Evolutionary conservation across 768 basidiomycete species (phyloP).

Genomic region (Cystobasidium tubakii): DNA sequence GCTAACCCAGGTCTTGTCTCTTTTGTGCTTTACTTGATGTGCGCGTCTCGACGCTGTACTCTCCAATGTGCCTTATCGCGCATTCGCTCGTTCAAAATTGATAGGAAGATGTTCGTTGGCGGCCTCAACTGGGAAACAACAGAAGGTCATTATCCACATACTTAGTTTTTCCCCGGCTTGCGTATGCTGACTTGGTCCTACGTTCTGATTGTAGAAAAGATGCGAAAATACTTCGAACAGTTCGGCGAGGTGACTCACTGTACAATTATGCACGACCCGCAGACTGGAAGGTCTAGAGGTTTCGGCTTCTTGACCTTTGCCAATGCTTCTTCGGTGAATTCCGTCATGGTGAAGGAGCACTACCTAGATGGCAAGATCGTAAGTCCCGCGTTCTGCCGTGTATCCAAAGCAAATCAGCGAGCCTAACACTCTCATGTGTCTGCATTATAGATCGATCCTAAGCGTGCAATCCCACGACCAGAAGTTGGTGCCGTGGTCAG

Average conservation of each 20-base stretch:
- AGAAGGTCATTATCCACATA: constrained; percentile 66
- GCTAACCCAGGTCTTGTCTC: background rate
- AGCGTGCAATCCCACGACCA: constrained; percentile 92
- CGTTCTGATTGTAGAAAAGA: constrained; percentile 53
- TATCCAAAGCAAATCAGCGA: background rate
- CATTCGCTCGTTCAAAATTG: background rate
- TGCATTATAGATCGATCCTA: constrained; percentile 86
- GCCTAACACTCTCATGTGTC: background rate
- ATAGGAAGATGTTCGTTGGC: constrained; percentile 99
- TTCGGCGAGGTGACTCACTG: constrained; percentile 96
- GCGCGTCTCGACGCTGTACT: background rate
- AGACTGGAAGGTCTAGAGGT: constrained; percentile 81
- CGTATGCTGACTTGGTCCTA: constrained; percentile 40
- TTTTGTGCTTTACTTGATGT: background rate
- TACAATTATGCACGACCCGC: constrained; percentile 94
- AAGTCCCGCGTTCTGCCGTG: constrained; percentile 50
- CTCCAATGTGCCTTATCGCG: background rate
- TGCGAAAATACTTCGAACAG: constrained; percentile 76
- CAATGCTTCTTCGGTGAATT: constrained; percentile 83
- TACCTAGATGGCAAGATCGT: constrained; percentile 95
- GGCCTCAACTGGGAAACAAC: constrained; percentile 99
- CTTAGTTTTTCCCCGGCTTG: too few relatives aligned
- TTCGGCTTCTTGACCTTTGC: constrained; percentile 98
- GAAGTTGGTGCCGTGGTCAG: constrained; percentile 80
- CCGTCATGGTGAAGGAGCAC: constrained; percentile 92